These are phyloP conservation scores for Hypoxylon sp. DNA, from an alignment of 2,329 filamentous ascomycete genomes.

Conservation along the genomic window DNA sequence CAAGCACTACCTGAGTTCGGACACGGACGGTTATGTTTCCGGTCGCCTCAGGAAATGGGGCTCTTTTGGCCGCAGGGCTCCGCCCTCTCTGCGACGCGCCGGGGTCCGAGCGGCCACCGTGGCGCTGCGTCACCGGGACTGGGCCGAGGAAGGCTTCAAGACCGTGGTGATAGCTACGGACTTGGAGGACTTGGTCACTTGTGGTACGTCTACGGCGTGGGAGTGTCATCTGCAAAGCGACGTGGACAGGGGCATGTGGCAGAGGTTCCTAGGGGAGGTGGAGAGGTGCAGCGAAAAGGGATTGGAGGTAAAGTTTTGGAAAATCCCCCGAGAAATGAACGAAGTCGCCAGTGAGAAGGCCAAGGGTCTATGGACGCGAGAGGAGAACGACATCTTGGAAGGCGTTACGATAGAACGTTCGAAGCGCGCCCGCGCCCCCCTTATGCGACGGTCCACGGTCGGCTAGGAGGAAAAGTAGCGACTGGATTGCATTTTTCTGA, in stretches of 20 bases:
- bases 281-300: slow-evolving; percentile 46
- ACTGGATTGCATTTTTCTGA: too few relatives aligned
- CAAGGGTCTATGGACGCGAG: not conserved
- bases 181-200: slow-evolving; percentile 59
- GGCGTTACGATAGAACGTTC: too few relatives aligned
- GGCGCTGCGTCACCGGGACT: slow-evolving; percentile 58
- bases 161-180: slow-evolving; percentile 65
- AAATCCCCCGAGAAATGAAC: slow-evolving; percentile 57
- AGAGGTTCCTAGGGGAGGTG: slow-evolving; percentile 56
- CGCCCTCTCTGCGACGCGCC: slow-evolving; percentile 51
- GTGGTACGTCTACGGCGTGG: too few relatives aligned
- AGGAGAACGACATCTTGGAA: too few relatives aligned
- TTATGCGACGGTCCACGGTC: too few relatives aligned
- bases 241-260: slow-evolving; percentile 63
- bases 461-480: too few relatives aligned
- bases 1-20: too few relatives aligned
- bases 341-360: slow-evolving; percentile 50
- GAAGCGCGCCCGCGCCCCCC: too few relatives aligned
- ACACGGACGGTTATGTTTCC: too few relatives aligned
- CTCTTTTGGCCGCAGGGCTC: too few relatives aligned
- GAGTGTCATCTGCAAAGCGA: too few relatives aligned
- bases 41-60: too few relatives aligned
- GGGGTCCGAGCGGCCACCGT: slow-evolving; percentile 64
- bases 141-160: slow-evolving; percentile 55
- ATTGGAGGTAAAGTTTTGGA: slow-evolving; percentile 58